A percentile compares a stretch with the other conserved stretches of the same genome.
Evolutionary conservation across 73 alveolate species (phyloP).

Genomic region (Paramecium biaurelia): DNA sequence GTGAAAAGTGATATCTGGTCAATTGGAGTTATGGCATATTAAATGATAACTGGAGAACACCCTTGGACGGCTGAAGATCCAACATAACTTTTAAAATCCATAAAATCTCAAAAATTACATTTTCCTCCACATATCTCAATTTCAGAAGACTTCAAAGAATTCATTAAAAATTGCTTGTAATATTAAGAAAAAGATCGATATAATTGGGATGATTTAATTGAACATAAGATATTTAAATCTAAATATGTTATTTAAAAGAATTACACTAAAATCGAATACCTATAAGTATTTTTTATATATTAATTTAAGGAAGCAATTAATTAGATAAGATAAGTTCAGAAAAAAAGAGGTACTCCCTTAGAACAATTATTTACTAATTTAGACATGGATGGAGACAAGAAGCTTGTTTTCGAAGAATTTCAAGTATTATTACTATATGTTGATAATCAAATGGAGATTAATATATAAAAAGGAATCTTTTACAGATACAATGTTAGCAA

Average conservation of each 20-base stretch:
- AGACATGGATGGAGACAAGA: background rate
- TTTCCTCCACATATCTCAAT: background rate
- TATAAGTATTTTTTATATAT: background rate
- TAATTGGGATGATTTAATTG: background rate
- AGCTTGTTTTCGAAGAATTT: background rate
- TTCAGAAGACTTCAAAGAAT: background rate
- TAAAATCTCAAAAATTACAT: background rate
- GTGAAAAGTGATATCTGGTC: constrained; percentile 63
- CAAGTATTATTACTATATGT: background rate
- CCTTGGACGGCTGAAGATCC: constrained; percentile 58
- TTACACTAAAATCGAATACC: background rate
- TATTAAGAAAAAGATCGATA: background rate
- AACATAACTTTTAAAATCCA: background rate
- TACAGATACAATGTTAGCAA: background rate
- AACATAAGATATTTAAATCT: background rate
- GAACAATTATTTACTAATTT: background rate
- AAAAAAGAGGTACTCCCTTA: background rate
- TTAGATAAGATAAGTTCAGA: background rate
- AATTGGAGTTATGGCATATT: constrained; percentile 58
- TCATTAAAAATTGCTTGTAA: background rate
- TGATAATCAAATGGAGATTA: background rate
- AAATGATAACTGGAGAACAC: constrained; percentile 54
- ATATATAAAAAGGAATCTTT: background rate
- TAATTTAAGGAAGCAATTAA: background rate
- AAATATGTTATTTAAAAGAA: background rate